Base-by-base conservation (phyloP, 768 basidiomycete genomes). In the Tricholoma matsutake region DNA sequence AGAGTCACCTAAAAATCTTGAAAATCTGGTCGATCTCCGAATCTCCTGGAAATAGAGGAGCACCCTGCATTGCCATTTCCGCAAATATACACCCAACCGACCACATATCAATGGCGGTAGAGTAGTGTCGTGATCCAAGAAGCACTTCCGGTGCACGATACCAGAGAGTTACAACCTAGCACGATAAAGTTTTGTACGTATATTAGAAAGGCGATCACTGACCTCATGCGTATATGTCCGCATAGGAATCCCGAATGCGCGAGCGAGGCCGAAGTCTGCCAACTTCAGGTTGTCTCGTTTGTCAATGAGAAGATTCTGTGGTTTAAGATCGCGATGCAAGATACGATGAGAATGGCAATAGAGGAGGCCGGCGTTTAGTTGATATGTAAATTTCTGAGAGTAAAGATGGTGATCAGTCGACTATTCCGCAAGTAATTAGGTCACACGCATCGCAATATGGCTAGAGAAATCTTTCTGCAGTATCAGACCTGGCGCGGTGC, bases 11-110 rank as follows among this genome's bases (percentile, higher is more conserved):
- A 83, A 98, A 99, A 69, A 99, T 99, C 76, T 94, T 90, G 85
- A 98, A 98, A 64, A 98, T 98, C 79, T 99, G 97, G 76, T 99
- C 97, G 71, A 98, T 99, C 78, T 99, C 97, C 28, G 97, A 98
- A 77, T 99, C 97, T 4, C 97, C 97, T 22, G 97, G 96, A 83
- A 99, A 99, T 11, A 98, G 81, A 1, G 96, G 85, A 71, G 87
- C 75, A 65, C 91, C 91, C 62, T 86, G 83, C 90, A 96, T 92
- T 57, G 94, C 89, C 96, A 98, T 98, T 78, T 99, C 97, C 7
- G 96, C 96, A 70, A 97, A 94, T 72, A 99, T 98, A 71, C 96
- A 98, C 0, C 91, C 97, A 20, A 99, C 96, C n/a, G 94, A 96
- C 97, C 97, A 99, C 94, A 98, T 97, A 77, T 99, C 97, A 69